Conservation (phyloP, 2,329 filamentous ascomycete species). For the Microdochium bolleyi region DNA sequence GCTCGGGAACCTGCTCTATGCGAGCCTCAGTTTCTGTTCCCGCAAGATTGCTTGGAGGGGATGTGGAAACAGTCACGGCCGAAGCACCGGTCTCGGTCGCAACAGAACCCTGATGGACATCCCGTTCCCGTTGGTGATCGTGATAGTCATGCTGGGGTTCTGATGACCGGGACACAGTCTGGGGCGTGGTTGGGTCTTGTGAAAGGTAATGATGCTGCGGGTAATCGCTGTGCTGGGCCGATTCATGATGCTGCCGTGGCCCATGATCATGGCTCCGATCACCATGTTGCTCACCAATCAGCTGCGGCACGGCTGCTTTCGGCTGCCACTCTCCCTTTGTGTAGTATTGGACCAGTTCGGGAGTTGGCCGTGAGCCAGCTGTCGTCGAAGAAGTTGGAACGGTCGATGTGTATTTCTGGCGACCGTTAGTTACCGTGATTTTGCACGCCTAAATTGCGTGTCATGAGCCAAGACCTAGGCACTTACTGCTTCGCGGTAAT, state of each 20-base stretch:
- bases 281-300: slow-evolving; percentile 24
- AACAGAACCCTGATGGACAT: not conserved
- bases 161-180: not conserved
- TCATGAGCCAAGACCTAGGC: slow-evolving; percentile 2
- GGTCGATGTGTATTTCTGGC: slow-evolving; percentile 6
- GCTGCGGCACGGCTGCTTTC: slow-evolving; percentile 5
- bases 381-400: slow-evolving; percentile 2
- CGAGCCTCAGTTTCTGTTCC: slow-evolving; percentile 40
- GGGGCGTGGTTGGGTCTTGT: slow-evolving; percentile 1
- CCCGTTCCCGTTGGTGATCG: not conserved
- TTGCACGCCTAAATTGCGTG: not conserved
- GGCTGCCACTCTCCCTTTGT: slow-evolving; percentile 46
- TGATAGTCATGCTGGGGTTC: slow-evolving; percentile 3
- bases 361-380: slow-evolving; percentile 3
- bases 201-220: slow-evolving; percentile 11
- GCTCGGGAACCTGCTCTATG: slow-evolving; percentile 27
- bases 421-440: slow-evolving; percentile 8
- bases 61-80: slow-evolving; percentile 10
- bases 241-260: slow-evolving; percentile 6
- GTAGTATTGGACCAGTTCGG: slow-evolving; percentile 40
- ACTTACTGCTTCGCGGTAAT: slow-evolving; percentile 57
- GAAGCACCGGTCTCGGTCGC: slow-evolving; percentile 2
- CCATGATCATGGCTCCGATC: slow-evolving; percentile 13
- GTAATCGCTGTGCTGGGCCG: not conserved
- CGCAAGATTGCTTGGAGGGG: slow-evolving; percentile 27